Conservation (phyloP, 441 rosid genomes). For the Monsonia emarginata region DNA sequence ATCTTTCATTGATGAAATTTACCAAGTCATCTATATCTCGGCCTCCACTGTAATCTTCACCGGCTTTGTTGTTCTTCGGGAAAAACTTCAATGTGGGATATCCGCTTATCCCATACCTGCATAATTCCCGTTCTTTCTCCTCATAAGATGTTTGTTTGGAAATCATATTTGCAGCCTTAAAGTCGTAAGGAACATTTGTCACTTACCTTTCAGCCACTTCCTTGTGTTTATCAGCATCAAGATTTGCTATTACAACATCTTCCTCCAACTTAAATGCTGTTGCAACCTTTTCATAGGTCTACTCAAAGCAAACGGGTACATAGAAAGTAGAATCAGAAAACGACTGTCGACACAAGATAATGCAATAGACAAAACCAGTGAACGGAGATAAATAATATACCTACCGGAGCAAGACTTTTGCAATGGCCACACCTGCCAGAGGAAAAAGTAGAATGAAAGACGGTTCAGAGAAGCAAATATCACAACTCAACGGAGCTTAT, state of each 20-base stretch:
- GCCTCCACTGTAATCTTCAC: constrained; percentile 80
- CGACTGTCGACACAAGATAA: too few species aligned
- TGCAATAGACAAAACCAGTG: background rate
- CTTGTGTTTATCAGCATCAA: constrained; percentile 77
- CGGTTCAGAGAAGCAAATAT: background rate
- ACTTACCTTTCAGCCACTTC: constrained; percentile 74
- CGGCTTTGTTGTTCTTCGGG: constrained; percentile 76
- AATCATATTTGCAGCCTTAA: too few species aligned
- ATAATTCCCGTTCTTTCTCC: too few species aligned
- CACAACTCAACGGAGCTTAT: too few species aligned
- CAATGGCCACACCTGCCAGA: constrained; percentile 65
- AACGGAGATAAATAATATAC: constrained; percentile 16
- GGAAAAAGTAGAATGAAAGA: constrained; percentile 1
- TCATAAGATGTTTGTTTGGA: too few species aligned
- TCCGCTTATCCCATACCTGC: constrained; percentile 77
- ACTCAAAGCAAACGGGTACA: constrained; percentile 16
- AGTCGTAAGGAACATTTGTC: too few species aligned
- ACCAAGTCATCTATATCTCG: constrained; percentile 77
- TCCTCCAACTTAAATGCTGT: constrained; percentile 60
- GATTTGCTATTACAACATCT: constrained; percentile 73
- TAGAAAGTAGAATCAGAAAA: too few species aligned
- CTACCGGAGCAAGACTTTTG: constrained; percentile 67
- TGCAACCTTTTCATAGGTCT: constrained; percentile 87
- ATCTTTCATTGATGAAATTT: constrained; percentile 61
- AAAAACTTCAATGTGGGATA: constrained; percentile 85